These are phyloP conservation scores for Trametes pubescens DNA, from an alignment of 1,284 basidiomycete genomes.

Conservation along the genomic window DNA sequence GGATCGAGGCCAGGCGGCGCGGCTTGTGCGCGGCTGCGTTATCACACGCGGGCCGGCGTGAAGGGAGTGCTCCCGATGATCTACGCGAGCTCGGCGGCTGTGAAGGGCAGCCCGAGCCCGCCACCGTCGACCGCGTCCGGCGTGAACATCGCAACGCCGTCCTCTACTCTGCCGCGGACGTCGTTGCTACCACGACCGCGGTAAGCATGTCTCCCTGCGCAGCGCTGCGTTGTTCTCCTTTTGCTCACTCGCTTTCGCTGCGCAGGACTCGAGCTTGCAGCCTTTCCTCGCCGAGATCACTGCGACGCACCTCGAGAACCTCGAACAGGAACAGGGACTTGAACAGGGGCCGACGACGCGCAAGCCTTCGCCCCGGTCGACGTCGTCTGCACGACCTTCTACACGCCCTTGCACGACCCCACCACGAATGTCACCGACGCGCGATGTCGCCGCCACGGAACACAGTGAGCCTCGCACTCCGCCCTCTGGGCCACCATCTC, in stretches of 20 bases:
- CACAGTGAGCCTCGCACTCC: constrained; percentile 25
- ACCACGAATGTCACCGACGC: constrained; percentile 25
- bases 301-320: constrained; percentile 26
- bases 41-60: constrained; percentile 16
- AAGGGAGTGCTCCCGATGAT: constrained; percentile 13
- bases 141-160: constrained; percentile 38
- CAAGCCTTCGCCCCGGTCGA: constrained; percentile 9
- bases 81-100: constrained; percentile 21
- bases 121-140: constrained; percentile 25
- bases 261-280: constrained; percentile 29
- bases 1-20: constrained; percentile 33
- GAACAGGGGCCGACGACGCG: constrained; percentile 6
- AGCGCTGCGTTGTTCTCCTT: constrained; percentile 18
- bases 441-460: constrained; percentile 20
- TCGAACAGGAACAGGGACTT: constrained; percentile 14
- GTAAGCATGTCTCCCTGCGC: constrained; percentile 37
- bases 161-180: constrained; percentile 38
- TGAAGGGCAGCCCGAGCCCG: constrained; percentile 9
- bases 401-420: constrained; percentile 21
- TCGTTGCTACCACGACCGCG: constrained; percentile 43
- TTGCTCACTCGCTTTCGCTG: constrained; percentile 7
- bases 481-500: constrained; percentile 15
- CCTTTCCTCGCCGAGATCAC: constrained; percentile 32
- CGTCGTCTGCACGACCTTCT: constrained; percentile 14
- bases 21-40: constrained; percentile 9